phyloP scores from a whole-genome alignment of 306 rosid species.

The Vicia sativa region DNA sequence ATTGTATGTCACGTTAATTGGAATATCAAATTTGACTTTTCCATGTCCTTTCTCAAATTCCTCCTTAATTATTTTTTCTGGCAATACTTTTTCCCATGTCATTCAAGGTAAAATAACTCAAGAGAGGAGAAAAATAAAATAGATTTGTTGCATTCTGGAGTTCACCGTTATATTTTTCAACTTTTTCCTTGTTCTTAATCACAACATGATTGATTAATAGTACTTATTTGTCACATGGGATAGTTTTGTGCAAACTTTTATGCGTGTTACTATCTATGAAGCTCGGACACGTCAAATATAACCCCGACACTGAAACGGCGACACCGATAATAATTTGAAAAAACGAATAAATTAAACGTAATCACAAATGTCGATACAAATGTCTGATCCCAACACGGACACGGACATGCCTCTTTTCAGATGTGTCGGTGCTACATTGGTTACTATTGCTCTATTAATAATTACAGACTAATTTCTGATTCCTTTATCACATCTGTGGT shows the following conservation, averaged over 20 bases:
- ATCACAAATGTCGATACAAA: too few species aligned
- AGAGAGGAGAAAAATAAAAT: not conserved
- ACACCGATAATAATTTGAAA: too few species aligned
- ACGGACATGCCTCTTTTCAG: too few species aligned
- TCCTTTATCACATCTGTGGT: constrained; percentile 23
- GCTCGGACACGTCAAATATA: too few species aligned
- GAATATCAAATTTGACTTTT: constrained; percentile 5
- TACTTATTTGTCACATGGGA: not conserved
- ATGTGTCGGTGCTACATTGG: too few species aligned
- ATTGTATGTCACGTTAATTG: not conserved
- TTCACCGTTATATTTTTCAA: not conserved
- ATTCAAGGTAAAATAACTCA: not conserved
- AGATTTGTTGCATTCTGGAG: not conserved
- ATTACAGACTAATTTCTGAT: constrained; percentile 26
- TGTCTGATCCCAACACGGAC: too few species aligned
- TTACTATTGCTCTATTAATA: constrained; percentile 2
- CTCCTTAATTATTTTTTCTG: constrained; percentile 8
- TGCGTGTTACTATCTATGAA: too few species aligned
- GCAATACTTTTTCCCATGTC: not conserved
- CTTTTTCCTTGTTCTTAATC: not conserved
- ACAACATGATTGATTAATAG: constrained; percentile 1
- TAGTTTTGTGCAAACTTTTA: not conserved
- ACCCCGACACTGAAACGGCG: too few species aligned
- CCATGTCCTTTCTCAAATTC: constrained; percentile 1
- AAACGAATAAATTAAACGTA: too few species aligned